These are phyloP conservation scores for Turnera subulata DNA, from an alignment of 345 rosid genomes.

Conservation along the genomic window DNA sequence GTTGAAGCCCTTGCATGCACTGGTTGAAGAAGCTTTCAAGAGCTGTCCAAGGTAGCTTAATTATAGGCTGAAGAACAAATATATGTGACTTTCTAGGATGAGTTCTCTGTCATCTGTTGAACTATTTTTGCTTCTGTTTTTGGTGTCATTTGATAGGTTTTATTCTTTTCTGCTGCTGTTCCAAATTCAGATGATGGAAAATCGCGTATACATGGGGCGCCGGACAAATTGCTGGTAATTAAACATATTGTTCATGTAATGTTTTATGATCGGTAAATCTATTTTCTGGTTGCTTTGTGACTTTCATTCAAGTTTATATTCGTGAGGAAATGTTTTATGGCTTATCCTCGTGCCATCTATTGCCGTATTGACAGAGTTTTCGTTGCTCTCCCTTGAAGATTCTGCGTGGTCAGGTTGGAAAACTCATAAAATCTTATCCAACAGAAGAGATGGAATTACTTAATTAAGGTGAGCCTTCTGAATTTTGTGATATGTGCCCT, in stretches of 20 bases:
- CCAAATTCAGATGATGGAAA: constrained; percentile 50
- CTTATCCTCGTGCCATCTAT: too few species aligned
- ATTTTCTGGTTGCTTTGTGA: neutral
- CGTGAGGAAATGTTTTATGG: neutral
- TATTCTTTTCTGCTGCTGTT: constrained; percentile 72
- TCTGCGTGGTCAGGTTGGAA: too few species aligned
- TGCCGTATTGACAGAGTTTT: constrained; percentile 59
- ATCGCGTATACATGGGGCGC: constrained; percentile 33
- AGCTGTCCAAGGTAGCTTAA: constrained; percentile 96
- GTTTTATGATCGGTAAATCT: neutral
- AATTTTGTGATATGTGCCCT: too few species aligned
- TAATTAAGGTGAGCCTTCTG: constrained; percentile 44
- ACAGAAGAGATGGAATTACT: constrained; percentile 89
- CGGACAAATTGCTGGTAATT: constrained; percentile 90
- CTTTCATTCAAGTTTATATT: neutral
- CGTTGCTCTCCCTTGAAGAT: constrained; percentile 76
- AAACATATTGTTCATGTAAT: neutral
- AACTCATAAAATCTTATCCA: too few species aligned
- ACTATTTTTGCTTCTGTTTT: constrained; percentile 10
- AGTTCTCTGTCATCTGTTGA: constrained; percentile 10
- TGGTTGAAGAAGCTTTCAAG: constrained; percentile 93
- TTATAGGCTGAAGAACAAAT: too few species aligned
- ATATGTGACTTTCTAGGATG: constrained; percentile 42
- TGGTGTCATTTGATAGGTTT: constrained; percentile 7
- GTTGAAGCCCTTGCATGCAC: constrained; percentile 90